Conservation (phyloP, 768 basidiomycete genomes). For the Sistotremastrum niveocremeum region DNA sequence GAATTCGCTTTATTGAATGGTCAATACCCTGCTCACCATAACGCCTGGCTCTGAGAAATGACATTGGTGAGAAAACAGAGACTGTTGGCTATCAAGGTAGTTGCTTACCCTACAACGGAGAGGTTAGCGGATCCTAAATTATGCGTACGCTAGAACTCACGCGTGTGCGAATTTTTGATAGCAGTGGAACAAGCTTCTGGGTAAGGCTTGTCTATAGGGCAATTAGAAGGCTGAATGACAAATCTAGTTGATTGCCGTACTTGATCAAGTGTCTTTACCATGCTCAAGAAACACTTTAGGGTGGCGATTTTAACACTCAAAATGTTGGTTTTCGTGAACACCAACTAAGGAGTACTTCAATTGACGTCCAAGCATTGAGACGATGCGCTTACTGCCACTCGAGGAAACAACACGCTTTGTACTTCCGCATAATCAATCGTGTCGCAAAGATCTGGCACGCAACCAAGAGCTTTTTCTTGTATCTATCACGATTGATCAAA, state of each 20-base stretch:
- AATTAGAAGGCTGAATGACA: background rate
- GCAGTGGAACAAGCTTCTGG: slow-evolving; percentile 86
- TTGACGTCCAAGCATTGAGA: background rate
- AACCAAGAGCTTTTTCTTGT: slow-evolving; percentile 79
- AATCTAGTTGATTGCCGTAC: slow-evolving; percentile 21
- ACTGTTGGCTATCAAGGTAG: background rate
- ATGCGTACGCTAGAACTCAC: slow-evolving; percentile 52
- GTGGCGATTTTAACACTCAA: slow-evolving; percentile 87
- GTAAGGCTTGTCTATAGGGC: slow-evolving; percentile 62
- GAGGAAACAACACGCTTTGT: slow-evolving; percentile 78
- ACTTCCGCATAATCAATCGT: slow-evolving; percentile 93
- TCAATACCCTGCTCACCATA: no score
- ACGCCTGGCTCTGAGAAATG: no score
- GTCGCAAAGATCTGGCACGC: slow-evolving; percentile 81
- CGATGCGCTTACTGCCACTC: slow-evolving; percentile 61
- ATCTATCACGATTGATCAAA: slow-evolving; percentile 36
- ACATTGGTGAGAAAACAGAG: no score
- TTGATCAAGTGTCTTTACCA: slow-evolving; percentile 87
- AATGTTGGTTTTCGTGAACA: slow-evolving; percentile 87
- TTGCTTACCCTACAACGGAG: background rate
- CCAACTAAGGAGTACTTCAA: slow-evolving; percentile 37
- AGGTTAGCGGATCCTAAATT: background rate
- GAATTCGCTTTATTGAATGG: no score
- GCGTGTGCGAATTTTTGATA: slow-evolving; percentile 91
- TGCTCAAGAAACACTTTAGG: slow-evolving; percentile 62